Evolutionary conservation across 2,329 filamentous ascomycete genomes (phyloP), one percentile per base, ranked within the genome.

Genomic region (Trichoderma arundinaceum): DNA sequence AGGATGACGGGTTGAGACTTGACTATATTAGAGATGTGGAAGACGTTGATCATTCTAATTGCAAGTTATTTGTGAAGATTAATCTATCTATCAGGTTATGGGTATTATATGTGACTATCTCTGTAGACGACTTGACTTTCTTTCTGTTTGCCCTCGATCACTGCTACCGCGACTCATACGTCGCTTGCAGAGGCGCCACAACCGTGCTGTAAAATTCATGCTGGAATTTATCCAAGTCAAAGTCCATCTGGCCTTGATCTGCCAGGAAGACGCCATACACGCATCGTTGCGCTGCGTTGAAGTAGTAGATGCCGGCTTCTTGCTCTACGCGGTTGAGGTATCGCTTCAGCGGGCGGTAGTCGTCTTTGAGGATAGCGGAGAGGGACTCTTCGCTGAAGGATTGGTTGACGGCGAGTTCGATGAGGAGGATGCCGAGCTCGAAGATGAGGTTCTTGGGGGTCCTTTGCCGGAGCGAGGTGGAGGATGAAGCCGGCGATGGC

Each of bases 141-240:
- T 28, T 28, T 28, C n/a, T 28, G 22, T 28, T 28, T 49, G 13
- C 3, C 46, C 2, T n/a, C 15, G 13, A 32, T 0, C 1, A 28
- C 8, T 12, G 15, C 4, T 54, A 62, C 12, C 48, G 59, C 3
- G 48, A 51, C 39, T 62, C 59, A 35, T 62, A 62, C 8, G 61
- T 64, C 13, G 51, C 61, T 33, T 64, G 61, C 19, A 64, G 32
- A 39, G 61, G 61, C 32, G 61, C 61, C 5, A 64, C 61, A 19
- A 64, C 61, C 1, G 61, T 64, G 5, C 61, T 54, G 13, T 64
- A 64, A 48, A 64, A 64, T 7, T 64, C 61, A n/a, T 64, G 51
- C 33, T 64, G 61, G 15, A 64, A 64, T 17, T 41, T 56, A 15
- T 64, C 61, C 19, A 54, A 13, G 10, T 64, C 61, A 48, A 64